Base-by-base conservation (phyloP, 176 grass and related monocot genomes). In the Juncus effusus region DNA sequence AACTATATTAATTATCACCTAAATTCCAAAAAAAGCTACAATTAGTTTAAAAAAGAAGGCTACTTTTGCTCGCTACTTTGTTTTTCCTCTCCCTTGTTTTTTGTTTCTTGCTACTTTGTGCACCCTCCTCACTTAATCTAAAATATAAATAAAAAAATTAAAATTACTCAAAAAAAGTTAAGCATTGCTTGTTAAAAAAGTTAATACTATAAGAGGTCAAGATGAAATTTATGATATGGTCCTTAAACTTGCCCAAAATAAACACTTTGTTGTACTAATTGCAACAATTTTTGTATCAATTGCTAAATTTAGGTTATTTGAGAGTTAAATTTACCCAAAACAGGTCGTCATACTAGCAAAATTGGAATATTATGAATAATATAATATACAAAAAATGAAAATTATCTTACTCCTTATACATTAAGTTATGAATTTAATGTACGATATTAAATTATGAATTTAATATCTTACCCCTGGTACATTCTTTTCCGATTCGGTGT, bases 401-500 rank as follows among this genome's bases (percentile, higher is more conserved):
- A 36, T 62, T 10, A 38, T 8, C 67, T 60, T 42, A 12, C 0
- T 0, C n/a, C 3, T 67, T 15, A 67, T 16, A 67, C 49, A 5
- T 72, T 40, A 13, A 38, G 55, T 35, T 53, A 74, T 53, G 56
- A 54, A 65, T 35, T 8, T 11, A 38, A 28, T 60, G 42, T 14
- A 9, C 6, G 38, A 15, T 12, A 38, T 65, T 42, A 42, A 16
- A 70, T 54, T 15, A 51, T 55, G 38, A 3, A 13, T n/a, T 11
- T 62, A 40, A 7, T 38, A 38, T 57, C 79, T 79, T 80, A 84
- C 83, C 64, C 77, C 54, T 83, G 50, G 57, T 82, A 71, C 61
- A 69, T 13, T 42, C 53, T 41, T 62, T 87, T 87, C 11, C 60
- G 47, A 39, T 63, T 67, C 37, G 42, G 44, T 54, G 59, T 36